Conservation (phyloP, 345 rosid species). For the Lepidium didymum region DNA sequence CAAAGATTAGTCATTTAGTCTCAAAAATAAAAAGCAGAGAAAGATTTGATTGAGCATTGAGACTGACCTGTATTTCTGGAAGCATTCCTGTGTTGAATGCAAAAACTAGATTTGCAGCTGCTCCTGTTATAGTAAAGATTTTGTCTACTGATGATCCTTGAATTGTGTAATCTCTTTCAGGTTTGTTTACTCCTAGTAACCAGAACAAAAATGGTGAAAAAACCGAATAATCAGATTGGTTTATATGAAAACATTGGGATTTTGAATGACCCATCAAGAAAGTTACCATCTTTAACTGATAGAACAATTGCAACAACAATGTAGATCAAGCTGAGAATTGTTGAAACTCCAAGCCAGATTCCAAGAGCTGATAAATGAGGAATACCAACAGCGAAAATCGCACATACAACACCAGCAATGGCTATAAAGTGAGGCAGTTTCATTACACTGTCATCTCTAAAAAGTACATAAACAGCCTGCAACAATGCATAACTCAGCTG, state of each 20-base stretch:
- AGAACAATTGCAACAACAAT: conserved; percentile 52
- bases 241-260: neutral
- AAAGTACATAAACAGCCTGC: conserved; percentile 51
- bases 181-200: conserved; percentile 48
- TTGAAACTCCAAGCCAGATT: conserved; percentile 77
- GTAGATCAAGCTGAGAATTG: conserved; percentile 57
- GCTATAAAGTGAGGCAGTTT: conserved; percentile 49
- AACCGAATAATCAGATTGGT: neutral
- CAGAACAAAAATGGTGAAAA: neutral
- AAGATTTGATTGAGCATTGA: neutral
- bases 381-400: conserved; percentile 62
- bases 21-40: neutral
- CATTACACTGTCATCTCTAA: conserved; percentile 39
- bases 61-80: conserved; percentile 62
- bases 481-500: neutral
- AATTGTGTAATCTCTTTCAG: conserved; percentile 69
- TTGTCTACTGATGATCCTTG: conserved; percentile 42
- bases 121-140: conserved; percentile 70
- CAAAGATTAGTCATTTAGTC: neutral
- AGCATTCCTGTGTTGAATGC: conserved; percentile 98
- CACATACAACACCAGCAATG: conserved; percentile 49
- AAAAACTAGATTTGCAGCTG: conserved; percentile 75
- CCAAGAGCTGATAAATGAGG: conserved; percentile 86
- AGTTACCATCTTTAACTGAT: conserved; percentile 58
- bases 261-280: neutral